Percentiles rank a stretch among this genome's conserved stretches.
phyloP scores from a whole-genome alignment of 441 rosid species.

The Croton setiger region DNA sequence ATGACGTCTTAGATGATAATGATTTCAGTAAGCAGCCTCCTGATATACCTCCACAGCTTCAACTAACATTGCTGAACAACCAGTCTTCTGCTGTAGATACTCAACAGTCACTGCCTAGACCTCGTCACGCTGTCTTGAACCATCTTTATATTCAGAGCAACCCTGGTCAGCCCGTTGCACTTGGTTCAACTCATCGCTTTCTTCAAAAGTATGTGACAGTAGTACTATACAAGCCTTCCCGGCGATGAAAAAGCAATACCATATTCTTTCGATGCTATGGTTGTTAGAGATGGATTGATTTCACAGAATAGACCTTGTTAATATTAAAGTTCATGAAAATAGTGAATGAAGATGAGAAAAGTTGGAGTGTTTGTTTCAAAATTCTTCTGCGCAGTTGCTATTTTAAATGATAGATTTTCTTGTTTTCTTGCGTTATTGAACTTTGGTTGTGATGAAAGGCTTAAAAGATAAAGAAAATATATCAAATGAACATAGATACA shows the following conservation, averaged over 20 bases:
- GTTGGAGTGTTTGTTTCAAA: conserved; percentile 13
- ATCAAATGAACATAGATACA: neutral
- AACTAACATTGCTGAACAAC: conserved; percentile 27
- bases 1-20: conserved; percentile 24
- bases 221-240: conserved; percentile 47
- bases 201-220: conserved; percentile 56
- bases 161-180: conserved; percentile 41
- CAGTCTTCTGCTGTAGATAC: conserved; percentile 9
- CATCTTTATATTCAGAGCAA: conserved; percentile 50
- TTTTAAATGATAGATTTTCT: conserved; percentile 1
- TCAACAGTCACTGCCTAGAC: conserved; percentile 29
- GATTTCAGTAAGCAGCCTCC: conserved; percentile 59
- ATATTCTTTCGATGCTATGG: conserved; percentile 8
- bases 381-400: conserved; percentile 11
- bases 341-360: neutral
- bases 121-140: conserved; percentile 37
- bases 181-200: conserved; percentile 51
- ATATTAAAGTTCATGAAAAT: conserved; percentile 12
- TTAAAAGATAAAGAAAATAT: neutral
- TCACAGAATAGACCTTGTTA: conserved; percentile 12
- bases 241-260: conserved; percentile 28
- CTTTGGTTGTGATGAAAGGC: neutral
- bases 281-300: conserved; percentile 7
- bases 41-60: conserved; percentile 52
- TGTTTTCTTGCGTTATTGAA: neutral